phyloP scores from a whole-genome alignment of 225 moss, liverwort and hornwort species.

The Physcomitrium patens region DNA sequence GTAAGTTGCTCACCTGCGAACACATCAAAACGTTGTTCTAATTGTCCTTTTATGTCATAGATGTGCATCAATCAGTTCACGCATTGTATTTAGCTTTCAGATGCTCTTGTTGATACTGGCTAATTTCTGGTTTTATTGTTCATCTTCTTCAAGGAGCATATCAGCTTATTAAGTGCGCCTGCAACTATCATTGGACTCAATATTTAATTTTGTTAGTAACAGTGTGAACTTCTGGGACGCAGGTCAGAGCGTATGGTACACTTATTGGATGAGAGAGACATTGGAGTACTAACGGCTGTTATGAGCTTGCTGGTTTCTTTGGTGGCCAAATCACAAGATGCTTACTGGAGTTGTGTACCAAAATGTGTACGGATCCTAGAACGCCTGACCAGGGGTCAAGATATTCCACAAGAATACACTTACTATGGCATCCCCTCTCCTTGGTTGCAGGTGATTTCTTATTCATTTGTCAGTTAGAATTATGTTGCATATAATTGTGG shows the following conservation, averaged over 20 bases:
- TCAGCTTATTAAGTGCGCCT: no score
- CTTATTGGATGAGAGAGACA: constrained; percentile 90
- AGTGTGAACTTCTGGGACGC: constrained; percentile 32
- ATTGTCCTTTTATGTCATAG: neutral
- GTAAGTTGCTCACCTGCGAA: constrained; percentile 43
- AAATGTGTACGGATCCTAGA: constrained; percentile 94
- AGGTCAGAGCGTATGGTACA: constrained; percentile 99
- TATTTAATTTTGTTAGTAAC: constrained; percentile 12
- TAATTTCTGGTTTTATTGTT: constrained; percentile 8
- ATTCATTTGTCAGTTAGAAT: constrained; percentile 11
- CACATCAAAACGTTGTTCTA: neutral
- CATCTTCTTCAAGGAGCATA: neutral
- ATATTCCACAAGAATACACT: constrained; percentile 97
- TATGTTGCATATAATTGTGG: neutral
- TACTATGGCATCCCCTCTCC: constrained; percentile 99
- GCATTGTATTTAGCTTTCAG: neutral
- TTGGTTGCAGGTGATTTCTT: constrained; percentile 84
- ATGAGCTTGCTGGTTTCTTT: constrained; percentile 97
- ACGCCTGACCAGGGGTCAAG: constrained; percentile 89
- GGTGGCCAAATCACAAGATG: constrained; percentile 87
- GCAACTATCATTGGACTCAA: neutral
- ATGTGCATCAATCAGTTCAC: constrained; percentile 15
- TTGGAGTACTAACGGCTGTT: constrained; percentile 95
- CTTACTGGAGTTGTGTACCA: constrained; percentile 95
- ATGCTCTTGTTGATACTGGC: neutral